These are phyloP conservation scores for Eucalyptus erythrocorys DNA, from an alignment of 345 rosid genomes.

Conservation along the genomic window DNA sequence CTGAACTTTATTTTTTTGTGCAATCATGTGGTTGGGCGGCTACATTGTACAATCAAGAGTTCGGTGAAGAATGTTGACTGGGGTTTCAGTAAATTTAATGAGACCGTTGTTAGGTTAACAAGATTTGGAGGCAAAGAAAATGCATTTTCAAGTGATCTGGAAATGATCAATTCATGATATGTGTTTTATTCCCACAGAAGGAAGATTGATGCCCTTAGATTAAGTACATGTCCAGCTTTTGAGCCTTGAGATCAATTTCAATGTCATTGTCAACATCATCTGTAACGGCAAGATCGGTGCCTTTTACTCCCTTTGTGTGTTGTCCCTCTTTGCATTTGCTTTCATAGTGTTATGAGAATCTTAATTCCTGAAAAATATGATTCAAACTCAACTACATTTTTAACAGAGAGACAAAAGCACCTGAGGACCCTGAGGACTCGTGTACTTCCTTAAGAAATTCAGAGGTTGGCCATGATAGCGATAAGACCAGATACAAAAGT, in stretches of 20 bases:
- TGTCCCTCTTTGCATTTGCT: not conserved
- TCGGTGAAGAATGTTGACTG: not conserved
- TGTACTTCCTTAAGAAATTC: not conserved
- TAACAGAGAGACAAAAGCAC: not conserved
- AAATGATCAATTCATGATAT: not conserved
- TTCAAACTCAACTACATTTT: not conserved
- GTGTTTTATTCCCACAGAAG: not conserved
- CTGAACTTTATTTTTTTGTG: not conserved
- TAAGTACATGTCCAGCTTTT: not conserved
- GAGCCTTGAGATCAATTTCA: not conserved
- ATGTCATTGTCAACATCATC: not conserved
- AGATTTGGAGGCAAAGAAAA: not conserved
- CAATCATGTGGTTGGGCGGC: not conserved
- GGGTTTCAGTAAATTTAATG: not conserved
- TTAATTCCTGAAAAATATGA: not conserved
- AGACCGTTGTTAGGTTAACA: not conserved
- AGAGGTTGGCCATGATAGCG: not conserved
- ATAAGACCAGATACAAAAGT: not conserved
- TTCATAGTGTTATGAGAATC: not conserved
- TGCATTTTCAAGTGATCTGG: not conserved
- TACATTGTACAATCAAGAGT: not conserved
- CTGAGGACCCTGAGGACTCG: not conserved
- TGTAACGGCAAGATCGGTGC: not conserved
- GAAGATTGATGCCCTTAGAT: not conserved
- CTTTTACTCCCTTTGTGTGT: not conserved